Evolutionary conservation across 1,139 yeast genomes (phyloP), one percentile per base, ranked within the genome.

Genomic region (Nadsonia starkeyi-henricii): DNA sequence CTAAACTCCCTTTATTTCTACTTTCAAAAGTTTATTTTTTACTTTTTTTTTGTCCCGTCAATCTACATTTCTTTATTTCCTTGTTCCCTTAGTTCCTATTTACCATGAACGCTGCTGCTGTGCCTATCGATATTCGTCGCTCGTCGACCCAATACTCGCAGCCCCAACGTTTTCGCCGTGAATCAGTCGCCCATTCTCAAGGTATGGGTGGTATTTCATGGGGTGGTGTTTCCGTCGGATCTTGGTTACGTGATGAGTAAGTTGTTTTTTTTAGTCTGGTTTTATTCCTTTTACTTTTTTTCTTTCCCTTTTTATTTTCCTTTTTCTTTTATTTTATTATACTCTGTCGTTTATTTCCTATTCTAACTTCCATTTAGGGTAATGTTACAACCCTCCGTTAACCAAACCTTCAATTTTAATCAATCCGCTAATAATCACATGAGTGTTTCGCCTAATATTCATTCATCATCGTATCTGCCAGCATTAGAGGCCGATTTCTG

Each of bases 161-260:
- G 39, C 39, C 39, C 15, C 28, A 23, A 23, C 39, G 39, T 12
- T 68, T 68, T 54, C 76, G 95, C 58, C 73, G 97, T 53, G 97
- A 89, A 59, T 80, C 89, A 52, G 80, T 91, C 52, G 96, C 96
- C 21, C 97, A 89, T 64, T 83, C 95, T 2, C 96, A 86, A 63
- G 97, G 97, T 9, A 85, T 89, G 80, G 97, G 97, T 43, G 97
- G 97, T 47, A 85, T 91, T 41, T 82, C 95, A n/a, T 91, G 96
- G 96, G 97, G 97, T 23, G 88, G 95, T 2, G 79, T 88, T 52
- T 83, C 95, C 21, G 89, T 91, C 44, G 96, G 97, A 12, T 81
- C 93, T 20, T 91, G 97, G 97, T 71, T 91, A 41, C 84, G 88
- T 62, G 97, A 91, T 62, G 98, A 91, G 65, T 61, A 33, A 9